Evolutionary conservation across 768 basidiomycete genomes (phyloP), one percentile per base, ranked within the genome.

Genomic region (Pleurotus platypus): DNA sequence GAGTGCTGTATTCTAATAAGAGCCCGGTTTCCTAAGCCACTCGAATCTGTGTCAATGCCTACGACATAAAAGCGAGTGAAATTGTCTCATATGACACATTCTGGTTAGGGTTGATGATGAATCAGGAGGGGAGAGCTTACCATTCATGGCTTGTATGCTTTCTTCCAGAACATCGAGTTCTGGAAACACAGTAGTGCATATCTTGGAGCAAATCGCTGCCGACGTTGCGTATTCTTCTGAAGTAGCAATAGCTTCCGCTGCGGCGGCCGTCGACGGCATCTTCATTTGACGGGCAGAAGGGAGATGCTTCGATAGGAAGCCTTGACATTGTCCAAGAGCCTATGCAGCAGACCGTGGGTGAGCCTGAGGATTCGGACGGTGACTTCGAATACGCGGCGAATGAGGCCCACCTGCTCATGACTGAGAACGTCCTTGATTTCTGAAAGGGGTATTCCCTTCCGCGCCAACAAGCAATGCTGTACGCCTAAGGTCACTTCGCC

Each of bases 301-400:
- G 18, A 92, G 67, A 45, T 81, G 66, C 51, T 69, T 63, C 11
- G 70, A 63, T 16, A 92, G 68, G 70, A 88, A 92, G 15, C 65
- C 71, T n/a, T 74, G 75, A 67, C 90, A 93, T 69, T 93, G 90
- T 13, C 90, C 90, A 22, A 92, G 69, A 12, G 90, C 90, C 90
- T 92, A 59, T 6, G 30, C 9, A 35, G 11, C 30, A 35, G 30
- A 35, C 30, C 30, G 30, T 35, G 30, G 35, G 22, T 43, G 59
- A 26, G 24, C 24, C 24, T 40, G 22, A 42, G 37, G 9, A 55
- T 30, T 39, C 8, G 24, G 18, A 6, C 20, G 16, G 16, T 18
- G 16, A 30, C 9, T 51, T 5, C 46, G 46, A 48, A 57, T n/a
- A 30, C 48, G 38, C 38, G 39, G 3, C 54, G 37, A 24, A 43